phyloP scores from a whole-genome alignment of 306 rosid genomes.

The Cyclanthera cordifolia region DNA sequence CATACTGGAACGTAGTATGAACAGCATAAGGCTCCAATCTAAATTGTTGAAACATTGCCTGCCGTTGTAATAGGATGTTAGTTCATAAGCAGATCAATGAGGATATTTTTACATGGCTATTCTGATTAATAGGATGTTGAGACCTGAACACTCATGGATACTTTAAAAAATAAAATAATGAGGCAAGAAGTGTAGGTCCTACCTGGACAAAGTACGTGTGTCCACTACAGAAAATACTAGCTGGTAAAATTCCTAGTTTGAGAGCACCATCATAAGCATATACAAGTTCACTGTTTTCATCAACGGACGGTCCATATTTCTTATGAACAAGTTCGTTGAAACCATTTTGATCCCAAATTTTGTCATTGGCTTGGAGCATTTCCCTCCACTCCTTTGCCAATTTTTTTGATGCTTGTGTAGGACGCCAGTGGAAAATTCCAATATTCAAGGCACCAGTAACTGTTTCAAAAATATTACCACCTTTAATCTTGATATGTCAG shows the following conservation, averaged over 20 bases:
- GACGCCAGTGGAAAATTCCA: conserved; percentile 95
- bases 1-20: conserved; percentile 86
- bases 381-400: conserved; percentile 86
- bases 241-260: conserved; percentile 80
- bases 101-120: not conserved
- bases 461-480: conserved; percentile 16
- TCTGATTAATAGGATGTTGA: not conserved
- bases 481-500: not conserved
- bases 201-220: conserved; percentile 98
- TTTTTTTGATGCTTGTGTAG: conserved; percentile 65
- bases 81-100: conserved; percentile 2
- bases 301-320: conserved; percentile 68
- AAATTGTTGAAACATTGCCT: conserved; percentile 83
- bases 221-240: conserved; percentile 89
- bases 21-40: conserved; percentile 85
- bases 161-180: not conserved
- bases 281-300: conserved; percentile 58
- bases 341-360: conserved; percentile 92
- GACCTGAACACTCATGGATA: too few species aligned
- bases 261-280: conserved; percentile 88
- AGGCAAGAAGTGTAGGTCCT: not conserved
- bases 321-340: conserved; percentile 60
- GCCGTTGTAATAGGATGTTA: conserved; percentile 20
- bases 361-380: conserved; percentile 64
- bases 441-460: conserved; percentile 28